Conservation (phyloP, 208 protist species). For the Leishmania gerbilli region DNA sequence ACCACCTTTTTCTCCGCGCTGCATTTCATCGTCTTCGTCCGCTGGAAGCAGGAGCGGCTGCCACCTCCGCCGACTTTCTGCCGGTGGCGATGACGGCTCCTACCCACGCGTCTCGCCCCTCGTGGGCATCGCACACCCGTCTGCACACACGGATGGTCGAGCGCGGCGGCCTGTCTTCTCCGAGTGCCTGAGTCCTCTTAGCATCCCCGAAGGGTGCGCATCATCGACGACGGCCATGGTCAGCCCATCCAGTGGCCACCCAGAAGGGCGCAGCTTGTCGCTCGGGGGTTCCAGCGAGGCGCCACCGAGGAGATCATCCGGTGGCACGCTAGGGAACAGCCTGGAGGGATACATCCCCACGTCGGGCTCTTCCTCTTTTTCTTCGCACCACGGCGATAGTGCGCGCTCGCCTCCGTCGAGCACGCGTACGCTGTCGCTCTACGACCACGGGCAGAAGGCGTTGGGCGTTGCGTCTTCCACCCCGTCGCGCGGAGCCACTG, state of each 20-base stretch:
- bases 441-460: not conserved
- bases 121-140: not conserved
- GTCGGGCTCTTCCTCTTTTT: not conserved
- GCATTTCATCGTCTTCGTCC: not conserved
- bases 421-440: not conserved
- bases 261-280: not conserved
- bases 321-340: not conserved
- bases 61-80: not conserved
- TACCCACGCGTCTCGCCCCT: conserved; percentile 4
- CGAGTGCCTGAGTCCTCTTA: conserved; percentile 25
- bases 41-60: not conserved
- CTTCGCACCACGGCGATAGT: not conserved
- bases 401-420: not conserved
- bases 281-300: not conserved
- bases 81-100: not conserved
- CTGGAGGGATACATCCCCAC: not conserved
- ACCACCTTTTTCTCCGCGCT: not conserved
- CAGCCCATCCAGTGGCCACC: not conserved
- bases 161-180: not conserved
- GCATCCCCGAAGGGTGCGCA: not conserved
- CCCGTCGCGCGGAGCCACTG: not conserved
- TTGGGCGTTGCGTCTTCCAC: not conserved
- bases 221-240: not conserved
- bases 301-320: not conserved
- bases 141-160: conserved; percentile 13